Conservation (phyloP, 331 rosid species). For the Stylosanthes scabra region DNA sequence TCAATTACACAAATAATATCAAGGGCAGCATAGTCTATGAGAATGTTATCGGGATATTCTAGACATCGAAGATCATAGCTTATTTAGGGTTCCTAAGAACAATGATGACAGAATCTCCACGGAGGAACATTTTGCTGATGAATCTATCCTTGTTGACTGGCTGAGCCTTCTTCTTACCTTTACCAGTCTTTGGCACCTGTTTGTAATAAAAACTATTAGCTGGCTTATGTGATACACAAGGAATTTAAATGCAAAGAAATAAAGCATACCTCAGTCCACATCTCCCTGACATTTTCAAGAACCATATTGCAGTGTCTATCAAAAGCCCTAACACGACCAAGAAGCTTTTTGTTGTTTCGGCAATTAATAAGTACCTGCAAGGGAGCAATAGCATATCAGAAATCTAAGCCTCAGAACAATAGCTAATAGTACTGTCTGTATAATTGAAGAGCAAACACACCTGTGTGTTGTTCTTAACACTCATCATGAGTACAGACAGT, state of each 20-base stretch:
- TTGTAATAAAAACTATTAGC: not conserved
- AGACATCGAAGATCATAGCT: slow-evolving; percentile 19
- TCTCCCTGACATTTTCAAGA: slow-evolving; percentile 93
- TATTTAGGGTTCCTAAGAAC: slow-evolving; percentile 94
- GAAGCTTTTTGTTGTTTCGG: slow-evolving; percentile 86
- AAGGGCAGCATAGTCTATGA: not conserved
- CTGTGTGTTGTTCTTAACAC: slow-evolving; percentile 92
- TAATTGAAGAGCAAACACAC: slow-evolving; percentile 37
- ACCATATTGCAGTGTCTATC: slow-evolving; percentile 98
- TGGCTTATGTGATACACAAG: not conserved
- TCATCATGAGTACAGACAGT: slow-evolving; percentile 90
- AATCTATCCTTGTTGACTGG: slow-evolving; percentile 96
- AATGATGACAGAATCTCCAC: slow-evolving; percentile 89
- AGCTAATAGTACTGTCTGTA: not conserved
- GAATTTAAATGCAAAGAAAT: not conserved
- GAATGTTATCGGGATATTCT: not conserved
- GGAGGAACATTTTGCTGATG: slow-evolving; percentile 93
- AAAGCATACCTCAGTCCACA: slow-evolving; percentile 96
- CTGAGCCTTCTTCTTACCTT: slow-evolving; percentile 93
- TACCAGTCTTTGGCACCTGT: slow-evolving; percentile 91
- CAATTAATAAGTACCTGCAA: slow-evolving; percentile 84
- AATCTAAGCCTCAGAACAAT: not conserved
- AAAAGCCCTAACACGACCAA: slow-evolving; percentile 93
- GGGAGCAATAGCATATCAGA: not conserved
- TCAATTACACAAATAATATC: not conserved